Conservation (phyloP, 78 protist species). For the Tieghemostelium lacteum region DNA sequence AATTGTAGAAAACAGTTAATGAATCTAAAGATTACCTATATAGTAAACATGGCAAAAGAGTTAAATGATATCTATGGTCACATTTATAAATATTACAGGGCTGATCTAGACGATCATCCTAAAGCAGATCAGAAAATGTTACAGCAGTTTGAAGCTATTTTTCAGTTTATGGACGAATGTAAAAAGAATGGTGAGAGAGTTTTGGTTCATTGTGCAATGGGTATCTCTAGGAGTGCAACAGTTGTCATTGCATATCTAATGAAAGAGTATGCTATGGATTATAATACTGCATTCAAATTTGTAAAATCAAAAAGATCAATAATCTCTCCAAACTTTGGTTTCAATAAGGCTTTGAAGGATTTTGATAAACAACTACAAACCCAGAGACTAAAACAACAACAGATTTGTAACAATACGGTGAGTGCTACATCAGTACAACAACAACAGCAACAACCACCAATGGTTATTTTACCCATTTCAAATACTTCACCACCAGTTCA, state of each 20-base stretch:
- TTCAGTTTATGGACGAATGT: neutral
- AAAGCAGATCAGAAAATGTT: conserved; percentile 22
- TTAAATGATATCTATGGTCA: conserved; percentile 35
- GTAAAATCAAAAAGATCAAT: conserved; percentile 17
- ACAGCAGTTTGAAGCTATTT: conserved; percentile 9
- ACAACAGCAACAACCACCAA: no score
- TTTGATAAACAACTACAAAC: neutral
- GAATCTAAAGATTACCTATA: conserved; percentile 57
- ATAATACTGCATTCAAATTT: neutral
- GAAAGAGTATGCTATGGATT: neutral
- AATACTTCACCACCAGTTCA: no score
- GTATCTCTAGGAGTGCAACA: conserved; percentile 33
- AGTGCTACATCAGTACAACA: no score
- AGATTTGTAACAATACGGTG: no score
- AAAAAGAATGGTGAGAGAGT: neutral
- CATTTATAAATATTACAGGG: conserved; percentile 41
- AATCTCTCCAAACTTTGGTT: conserved; percentile 30
- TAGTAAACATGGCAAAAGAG: conserved; percentile 69
- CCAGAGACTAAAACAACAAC: neutral
- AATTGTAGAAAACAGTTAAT: neutral
- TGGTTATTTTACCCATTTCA: no score
- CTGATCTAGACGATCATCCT: conserved; percentile 48
- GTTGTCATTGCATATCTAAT: conserved; percentile 51
- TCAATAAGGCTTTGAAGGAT: neutral
- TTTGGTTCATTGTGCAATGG: conserved; percentile 67